These are phyloP conservation scores for Jamesozyma rosinii DNA, from an alignment of 805 yeast species.

Conservation along the genomic window DNA sequence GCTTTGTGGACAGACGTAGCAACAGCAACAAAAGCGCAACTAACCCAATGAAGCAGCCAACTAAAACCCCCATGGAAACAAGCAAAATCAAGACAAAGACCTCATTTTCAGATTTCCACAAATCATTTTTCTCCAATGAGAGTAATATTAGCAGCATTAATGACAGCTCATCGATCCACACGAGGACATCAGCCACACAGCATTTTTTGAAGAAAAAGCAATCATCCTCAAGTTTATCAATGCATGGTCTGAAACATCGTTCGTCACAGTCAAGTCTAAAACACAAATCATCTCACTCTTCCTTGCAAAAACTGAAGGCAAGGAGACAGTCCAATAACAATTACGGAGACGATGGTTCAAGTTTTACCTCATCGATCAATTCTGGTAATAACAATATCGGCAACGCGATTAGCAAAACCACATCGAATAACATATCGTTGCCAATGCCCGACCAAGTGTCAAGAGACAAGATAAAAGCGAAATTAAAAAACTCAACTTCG, in stretches of 20 bases:
- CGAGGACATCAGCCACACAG: background rate
- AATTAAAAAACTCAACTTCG: conserved; percentile 37
- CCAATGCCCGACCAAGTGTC: conserved; percentile 52
- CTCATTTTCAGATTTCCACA: conserved; percentile 22
- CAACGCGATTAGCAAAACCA: conserved; percentile 9
- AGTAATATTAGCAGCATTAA: background rate
- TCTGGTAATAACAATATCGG: conserved; percentile 3
- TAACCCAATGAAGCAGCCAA: conserved; percentile 1
- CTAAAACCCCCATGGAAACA: background rate
- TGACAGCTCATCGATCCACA: background rate
- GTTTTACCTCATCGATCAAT: conserved; percentile 5
- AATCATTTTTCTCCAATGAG: conserved; percentile 8
- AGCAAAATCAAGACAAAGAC: conserved; percentile 11
- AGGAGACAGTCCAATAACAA: conserved; percentile 22
- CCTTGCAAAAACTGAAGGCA: conserved; percentile 23
- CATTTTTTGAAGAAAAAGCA: conserved; percentile 12
- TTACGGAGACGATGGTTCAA: conserved; percentile 7
- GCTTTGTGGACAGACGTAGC: background rate
- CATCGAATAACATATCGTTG: conserved; percentile 37
- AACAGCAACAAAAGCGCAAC: background rate
- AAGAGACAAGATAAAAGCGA: conserved; percentile 45
- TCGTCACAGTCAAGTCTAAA: conserved; percentile 20
- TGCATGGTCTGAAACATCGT: conserved; percentile 15
- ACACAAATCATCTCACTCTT: conserved; percentile 29
- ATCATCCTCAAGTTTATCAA: conserved; percentile 19